A percentile compares a stretch with the other conserved stretches of the same genome.
These are phyloP conservation scores for Bimuria novae-zelandiae DNA, from an alignment of 2,329 filamentous ascomycete genomes.

Conservation along the genomic window DNA sequence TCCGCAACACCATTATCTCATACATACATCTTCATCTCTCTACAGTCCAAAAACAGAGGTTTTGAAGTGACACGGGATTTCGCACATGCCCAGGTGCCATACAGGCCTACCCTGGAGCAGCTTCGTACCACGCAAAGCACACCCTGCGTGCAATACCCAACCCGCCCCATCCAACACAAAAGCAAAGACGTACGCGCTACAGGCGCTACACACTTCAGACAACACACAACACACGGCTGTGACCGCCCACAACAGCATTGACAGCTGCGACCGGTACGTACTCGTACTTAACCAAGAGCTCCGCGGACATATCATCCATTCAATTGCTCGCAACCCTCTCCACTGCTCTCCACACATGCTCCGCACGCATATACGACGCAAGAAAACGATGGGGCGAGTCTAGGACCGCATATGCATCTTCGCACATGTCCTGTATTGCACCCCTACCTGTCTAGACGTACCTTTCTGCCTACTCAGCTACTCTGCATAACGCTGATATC, in stretches of 20 bases:
- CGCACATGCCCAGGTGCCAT: too few relatives aligned
- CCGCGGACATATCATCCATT: background rate
- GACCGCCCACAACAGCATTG: slow-evolving; percentile 1
- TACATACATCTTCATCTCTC: too few relatives aligned
- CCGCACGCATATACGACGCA: background rate
- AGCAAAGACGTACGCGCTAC: background rate
- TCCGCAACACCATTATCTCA: too few relatives aligned
- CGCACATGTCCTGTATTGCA: background rate
- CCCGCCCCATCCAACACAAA: background rate
- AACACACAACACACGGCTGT: background rate
- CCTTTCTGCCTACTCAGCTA: slow-evolving; percentile 8
- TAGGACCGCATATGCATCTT: background rate
- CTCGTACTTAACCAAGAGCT: background rate
- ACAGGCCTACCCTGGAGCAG: too few relatives aligned
- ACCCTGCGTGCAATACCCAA: background rate
- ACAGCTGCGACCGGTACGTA: background rate
- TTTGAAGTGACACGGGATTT: too few relatives aligned
- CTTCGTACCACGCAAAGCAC: background rate
- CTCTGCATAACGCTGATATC: slow-evolving; percentile 62
- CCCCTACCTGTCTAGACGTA: slow-evolving; percentile 3
- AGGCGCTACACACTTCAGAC: too few relatives aligned
- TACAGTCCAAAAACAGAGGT: too few relatives aligned
- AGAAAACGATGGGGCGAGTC: background rate
- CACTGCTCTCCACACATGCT: background rate
- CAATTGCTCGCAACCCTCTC: too few relatives aligned